phyloP scores from a whole-genome alignment of 495 filamentous ascomycete genomes.

The Niebla homalea region DNA sequence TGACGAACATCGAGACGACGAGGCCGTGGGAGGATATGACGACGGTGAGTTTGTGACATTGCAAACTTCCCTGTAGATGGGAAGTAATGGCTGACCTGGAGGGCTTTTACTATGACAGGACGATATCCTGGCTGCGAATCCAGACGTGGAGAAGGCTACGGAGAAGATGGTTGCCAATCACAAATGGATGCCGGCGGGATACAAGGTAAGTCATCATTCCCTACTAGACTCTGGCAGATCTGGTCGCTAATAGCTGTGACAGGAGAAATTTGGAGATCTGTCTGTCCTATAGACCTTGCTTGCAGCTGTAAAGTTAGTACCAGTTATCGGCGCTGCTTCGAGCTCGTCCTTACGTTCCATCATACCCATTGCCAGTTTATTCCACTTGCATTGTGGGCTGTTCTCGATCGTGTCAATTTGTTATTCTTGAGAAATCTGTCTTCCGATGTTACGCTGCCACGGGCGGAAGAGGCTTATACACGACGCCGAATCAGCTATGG shows the following conservation, averaged over 20 bases:
- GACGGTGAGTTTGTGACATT: conserved; percentile 56
- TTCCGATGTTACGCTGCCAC: too few species aligned
- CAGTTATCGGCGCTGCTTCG: too few species aligned
- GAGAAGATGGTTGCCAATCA: conserved; percentile 86
- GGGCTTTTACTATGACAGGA: conserved; percentile 42
- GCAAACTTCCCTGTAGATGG: neutral
- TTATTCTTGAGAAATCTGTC: too few species aligned
- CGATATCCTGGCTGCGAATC: conserved; percentile 81
- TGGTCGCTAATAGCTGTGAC: conserved; percentile 6
- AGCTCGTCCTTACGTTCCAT: too few species aligned
- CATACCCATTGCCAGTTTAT: too few species aligned
- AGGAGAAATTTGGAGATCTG: conserved; percentile 99
- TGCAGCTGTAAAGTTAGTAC: neutral
- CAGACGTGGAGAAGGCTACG: conserved; percentile 92
- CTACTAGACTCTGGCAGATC: neutral
- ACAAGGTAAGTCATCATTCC: conserved; percentile 61
- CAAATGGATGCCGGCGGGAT: conserved; percentile 93
- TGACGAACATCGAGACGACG: conserved; percentile 93
- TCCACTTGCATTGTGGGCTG: too few species aligned
- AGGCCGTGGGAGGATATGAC: conserved; percentile 95
- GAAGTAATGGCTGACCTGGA: conserved; percentile 13
- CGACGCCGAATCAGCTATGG: too few species aligned
- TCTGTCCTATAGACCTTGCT: conserved; percentile 58
- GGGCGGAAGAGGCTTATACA: too few species aligned
- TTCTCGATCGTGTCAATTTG: too few species aligned